Conservation (phyloP, 2,329 filamentous ascomycete species). For the Fusarium torreyae region DNA sequence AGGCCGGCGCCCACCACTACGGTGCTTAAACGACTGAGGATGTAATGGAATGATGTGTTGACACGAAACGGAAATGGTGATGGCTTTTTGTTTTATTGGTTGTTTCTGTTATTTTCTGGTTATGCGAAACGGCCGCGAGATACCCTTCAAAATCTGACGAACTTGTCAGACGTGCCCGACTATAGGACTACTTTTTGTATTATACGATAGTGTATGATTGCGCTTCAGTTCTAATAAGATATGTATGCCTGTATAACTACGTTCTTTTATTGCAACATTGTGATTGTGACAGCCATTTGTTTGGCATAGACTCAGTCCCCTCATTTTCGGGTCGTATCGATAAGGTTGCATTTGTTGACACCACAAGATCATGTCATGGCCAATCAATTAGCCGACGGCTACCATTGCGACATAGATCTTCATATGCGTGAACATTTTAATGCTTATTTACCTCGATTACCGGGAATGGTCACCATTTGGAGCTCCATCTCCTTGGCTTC, state of each 20-base stretch:
- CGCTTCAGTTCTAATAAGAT: constrained; percentile 9
- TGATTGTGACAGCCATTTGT: no score
- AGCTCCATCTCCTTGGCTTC: constrained; percentile 3
- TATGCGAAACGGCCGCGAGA: constrained; percentile 45
- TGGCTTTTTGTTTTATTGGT: constrained; percentile 7
- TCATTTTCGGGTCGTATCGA: not conserved
- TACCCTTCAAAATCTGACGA: constrained; percentile 41
- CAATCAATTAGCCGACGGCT: not conserved
- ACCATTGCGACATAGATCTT: no score
- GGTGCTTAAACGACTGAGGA: constrained; percentile 26
- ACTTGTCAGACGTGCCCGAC: constrained; percentile 22
- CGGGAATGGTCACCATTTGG: no score
- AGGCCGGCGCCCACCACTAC: constrained; percentile 39
- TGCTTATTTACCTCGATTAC: no score
- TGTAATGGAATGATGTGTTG: constrained; percentile 8
- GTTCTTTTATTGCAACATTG: not conserved
- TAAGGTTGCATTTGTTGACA: not conserved
- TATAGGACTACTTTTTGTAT: constrained; percentile 26
- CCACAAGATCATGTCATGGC: not conserved
- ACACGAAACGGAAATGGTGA: not conserved
- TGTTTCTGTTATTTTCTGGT: constrained; percentile 5
- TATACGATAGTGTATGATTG: constrained; percentile 3
- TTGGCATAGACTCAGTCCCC: no score
- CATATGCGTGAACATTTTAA: no score
- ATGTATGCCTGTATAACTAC: not conserved